These are phyloP conservation scores for Scutellaria barbata DNA, from an alignment of 257 asterid genomes.

Conservation along the genomic window DNA sequence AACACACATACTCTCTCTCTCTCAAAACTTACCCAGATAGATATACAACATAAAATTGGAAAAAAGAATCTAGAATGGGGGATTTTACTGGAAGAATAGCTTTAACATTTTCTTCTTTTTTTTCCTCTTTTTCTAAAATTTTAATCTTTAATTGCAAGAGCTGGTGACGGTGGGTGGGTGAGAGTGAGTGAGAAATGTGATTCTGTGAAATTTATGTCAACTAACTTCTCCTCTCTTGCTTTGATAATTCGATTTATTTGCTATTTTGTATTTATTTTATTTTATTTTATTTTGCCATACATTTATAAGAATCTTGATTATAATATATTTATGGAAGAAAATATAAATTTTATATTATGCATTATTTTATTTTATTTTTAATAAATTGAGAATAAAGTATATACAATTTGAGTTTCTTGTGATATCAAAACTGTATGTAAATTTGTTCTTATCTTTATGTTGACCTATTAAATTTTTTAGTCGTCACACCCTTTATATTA, in stretches of 20 bases:
- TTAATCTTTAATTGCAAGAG: not conserved
- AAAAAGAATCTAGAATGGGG: not conserved
- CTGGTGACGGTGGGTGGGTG: slow-evolving; percentile 20
- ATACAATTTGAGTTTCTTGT: no score
- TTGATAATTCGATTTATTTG: not conserved
- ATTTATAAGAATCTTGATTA: no score
- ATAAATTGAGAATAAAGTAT: no score
- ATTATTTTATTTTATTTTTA: no score
- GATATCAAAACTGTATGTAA: no score
- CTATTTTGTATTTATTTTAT: no score
- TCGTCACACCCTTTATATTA: no score
- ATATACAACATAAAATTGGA: not conserved
- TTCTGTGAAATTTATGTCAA: slow-evolving; percentile 15
- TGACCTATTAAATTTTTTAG: no score
- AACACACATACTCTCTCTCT: not conserved
- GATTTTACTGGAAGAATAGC: slow-evolving; percentile 18
- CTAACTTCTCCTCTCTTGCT: slow-evolving; percentile 31
- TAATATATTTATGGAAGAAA: no score
- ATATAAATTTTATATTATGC: no score
- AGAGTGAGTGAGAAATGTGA: slow-evolving; percentile 17
- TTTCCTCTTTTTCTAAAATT: not conserved
- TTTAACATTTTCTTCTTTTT: not conserved
- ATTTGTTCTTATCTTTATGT: no score
- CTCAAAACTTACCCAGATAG: slow-evolving; percentile 13
- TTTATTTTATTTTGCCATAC: not conserved